Conservation (phyloP, 2,329 filamentous ascomycete genomes). For the Trichoderma arundinaceum region DNA sequence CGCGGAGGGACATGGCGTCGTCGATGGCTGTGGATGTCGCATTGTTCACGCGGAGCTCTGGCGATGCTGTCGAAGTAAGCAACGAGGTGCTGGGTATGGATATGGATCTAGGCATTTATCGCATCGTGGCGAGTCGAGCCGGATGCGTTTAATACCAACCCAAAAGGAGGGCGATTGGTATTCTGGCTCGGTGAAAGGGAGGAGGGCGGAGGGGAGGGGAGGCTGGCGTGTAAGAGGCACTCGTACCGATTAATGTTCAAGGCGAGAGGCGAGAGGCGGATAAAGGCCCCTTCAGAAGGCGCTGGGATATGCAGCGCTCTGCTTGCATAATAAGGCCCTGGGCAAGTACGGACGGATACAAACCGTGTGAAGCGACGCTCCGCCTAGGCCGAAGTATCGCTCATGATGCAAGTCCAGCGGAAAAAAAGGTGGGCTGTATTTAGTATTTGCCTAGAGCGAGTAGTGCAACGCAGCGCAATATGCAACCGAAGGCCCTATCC, state of each 20-base stretch:
- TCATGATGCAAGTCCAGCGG: not conserved
- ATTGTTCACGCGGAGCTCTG: conserved; percentile 26
- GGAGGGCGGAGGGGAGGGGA: not conserved
- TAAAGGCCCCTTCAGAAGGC: not conserved
- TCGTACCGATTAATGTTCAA: conserved; percentile 8
- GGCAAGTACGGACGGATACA: conserved; percentile 2
- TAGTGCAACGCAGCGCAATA: not conserved
- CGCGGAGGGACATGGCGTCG: conserved; percentile 28
- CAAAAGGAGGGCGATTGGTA: not conserved
- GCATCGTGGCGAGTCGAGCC: conserved; percentile 8
- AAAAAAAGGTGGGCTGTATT: conserved; percentile 4
- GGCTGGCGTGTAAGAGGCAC: conserved; percentile 9
- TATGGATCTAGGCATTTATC: conserved; percentile 11
- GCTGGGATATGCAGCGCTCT: not conserved
- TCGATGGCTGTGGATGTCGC: conserved; percentile 6
- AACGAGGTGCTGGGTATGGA: not conserved
- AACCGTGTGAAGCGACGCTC: conserved; percentile 8
- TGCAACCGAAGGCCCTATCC: no score
- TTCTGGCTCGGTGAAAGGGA: conserved; percentile 10
- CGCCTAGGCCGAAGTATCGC: conserved; percentile 10
- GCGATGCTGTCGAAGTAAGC: conserved; percentile 7
- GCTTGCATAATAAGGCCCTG: conserved; percentile 1
- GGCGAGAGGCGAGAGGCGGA: conserved; percentile 3
- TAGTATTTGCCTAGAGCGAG: not conserved
- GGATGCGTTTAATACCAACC: not conserved